Conservation (phyloP, 768 basidiomycete genomes). For the Agaricus blazei region DNA sequence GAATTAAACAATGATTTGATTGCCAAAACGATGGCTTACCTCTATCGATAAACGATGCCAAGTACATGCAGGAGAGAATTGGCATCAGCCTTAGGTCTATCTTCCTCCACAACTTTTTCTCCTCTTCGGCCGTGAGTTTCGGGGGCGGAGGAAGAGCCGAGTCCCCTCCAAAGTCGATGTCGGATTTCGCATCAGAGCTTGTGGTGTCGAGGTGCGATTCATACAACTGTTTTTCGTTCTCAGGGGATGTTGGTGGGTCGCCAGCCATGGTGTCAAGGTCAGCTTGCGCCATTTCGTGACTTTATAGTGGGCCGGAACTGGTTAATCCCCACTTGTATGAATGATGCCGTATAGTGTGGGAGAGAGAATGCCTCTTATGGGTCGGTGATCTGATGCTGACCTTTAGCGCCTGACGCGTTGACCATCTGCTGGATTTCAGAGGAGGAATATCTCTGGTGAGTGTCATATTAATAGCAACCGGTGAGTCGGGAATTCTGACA, state of each 20-base stretch:
- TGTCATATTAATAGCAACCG: too few relatives aligned
- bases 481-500: too few relatives aligned
- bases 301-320: too few relatives aligned
- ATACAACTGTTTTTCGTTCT: background rate
- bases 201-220: background rate
- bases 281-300: too few relatives aligned
- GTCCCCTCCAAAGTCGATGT: conserved; percentile 2
- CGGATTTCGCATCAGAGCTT: background rate
- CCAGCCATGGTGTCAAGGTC: background rate
- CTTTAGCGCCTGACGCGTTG: too few relatives aligned
- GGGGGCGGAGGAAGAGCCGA: conserved; percentile 2
- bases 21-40: conserved; percentile 24
- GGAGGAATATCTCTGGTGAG: too few relatives aligned
- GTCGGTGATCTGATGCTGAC: too few relatives aligned
- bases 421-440: too few relatives aligned
- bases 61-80: conserved; percentile 53
- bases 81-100: conserved; percentile 55
- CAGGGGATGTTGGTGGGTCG: background rate
- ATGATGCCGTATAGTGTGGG: too few relatives aligned
- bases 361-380: too few relatives aligned
- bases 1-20: too few relatives aligned
- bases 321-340: too few relatives aligned
- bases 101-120: conserved; percentile 52
- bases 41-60: conserved; percentile 62
- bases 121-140: conserved; percentile 8